phyloP scores from a whole-genome alignment of 192 early-diverging fungal species.

The Linderina pennispora region DNA sequence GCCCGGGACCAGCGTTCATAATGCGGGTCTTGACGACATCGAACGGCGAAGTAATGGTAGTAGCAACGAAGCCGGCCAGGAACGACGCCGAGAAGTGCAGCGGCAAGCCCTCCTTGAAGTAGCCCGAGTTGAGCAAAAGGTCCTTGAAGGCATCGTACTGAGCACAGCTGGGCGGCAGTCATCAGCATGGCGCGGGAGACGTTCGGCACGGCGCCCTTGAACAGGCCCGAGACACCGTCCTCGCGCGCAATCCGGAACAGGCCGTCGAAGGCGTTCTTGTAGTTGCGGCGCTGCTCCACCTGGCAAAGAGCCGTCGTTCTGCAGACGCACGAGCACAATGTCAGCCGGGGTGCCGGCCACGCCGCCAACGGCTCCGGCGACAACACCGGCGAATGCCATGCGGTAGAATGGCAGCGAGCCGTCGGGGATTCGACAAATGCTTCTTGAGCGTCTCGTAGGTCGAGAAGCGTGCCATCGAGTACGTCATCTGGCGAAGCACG shows the following conservation, averaged over 20 bases:
- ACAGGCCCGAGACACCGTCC: constrained; percentile 71
- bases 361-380: constrained; percentile 53
- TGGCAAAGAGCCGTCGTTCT: constrained; percentile 70
- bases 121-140: constrained; percentile 51
- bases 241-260: constrained; percentile 67
- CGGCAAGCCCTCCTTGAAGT: constrained; percentile 56
- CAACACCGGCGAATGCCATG: constrained; percentile 26
- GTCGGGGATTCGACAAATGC: constrained; percentile 43
- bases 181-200: constrained; percentile 86
- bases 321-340: constrained; percentile 74
- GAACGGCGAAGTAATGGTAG: constrained; percentile 68
- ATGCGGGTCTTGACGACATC: constrained; percentile 84
- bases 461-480: constrained; percentile 74
- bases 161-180: constrained; percentile 63
- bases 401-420: constrained; percentile 39
- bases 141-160: constrained; percentile 78
- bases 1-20: constrained; percentile 62
- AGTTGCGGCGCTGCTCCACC: constrained; percentile 59
- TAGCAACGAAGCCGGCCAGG: constrained; percentile 68
- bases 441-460: constrained; percentile 68
- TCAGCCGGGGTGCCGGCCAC: constrained; percentile 74
- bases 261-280: constrained; percentile 69
- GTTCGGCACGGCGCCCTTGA: constrained; percentile 88
- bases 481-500: constrained; percentile 70
- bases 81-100: constrained; percentile 68